Percentiles rank a stretch among this genome's conserved stretches.
phyloP scores from a whole-genome alignment of 2,329 filamentous ascomycete genomes.

The Talaromyces sp. region DNA sequence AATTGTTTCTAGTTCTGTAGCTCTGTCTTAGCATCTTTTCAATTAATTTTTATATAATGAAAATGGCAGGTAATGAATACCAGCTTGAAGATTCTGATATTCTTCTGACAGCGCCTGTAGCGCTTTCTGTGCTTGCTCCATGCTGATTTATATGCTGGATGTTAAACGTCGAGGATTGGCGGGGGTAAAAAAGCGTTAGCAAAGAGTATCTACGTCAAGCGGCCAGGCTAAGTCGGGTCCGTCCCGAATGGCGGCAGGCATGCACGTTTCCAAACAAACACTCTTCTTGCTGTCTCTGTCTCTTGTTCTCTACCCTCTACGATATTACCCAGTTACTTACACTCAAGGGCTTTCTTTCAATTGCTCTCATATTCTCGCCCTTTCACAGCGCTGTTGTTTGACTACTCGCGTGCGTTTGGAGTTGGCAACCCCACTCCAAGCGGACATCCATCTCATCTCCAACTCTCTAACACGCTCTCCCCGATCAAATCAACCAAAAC shows the following conservation, averaged over 20 bases:
- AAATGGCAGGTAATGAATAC: constrained; percentile 46
- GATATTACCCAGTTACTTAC: background rate
- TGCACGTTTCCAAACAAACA: constrained; percentile 5
- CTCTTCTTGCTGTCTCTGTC: background rate
- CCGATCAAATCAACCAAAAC: background rate
- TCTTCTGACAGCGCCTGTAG: constrained; percentile 83
- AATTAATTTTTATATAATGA: background rate
- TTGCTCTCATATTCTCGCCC: background rate
- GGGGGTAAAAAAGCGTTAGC: background rate
- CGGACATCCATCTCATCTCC: constrained; percentile 8
- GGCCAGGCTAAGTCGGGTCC: background rate
- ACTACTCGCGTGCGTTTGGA: constrained; percentile 7
- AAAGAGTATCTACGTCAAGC: background rate
- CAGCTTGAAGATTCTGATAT: constrained; percentile 81
- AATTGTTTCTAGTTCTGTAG: constrained; percentile 70
- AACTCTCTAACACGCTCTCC: background rate
- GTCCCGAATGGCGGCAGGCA: constrained; percentile 8
- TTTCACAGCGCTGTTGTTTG: background rate
- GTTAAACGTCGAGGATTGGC: background rate
- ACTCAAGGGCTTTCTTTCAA: background rate
- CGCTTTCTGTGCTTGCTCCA: constrained; percentile 71
- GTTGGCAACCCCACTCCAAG: constrained; percentile 17
- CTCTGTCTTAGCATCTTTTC: constrained; percentile 12
- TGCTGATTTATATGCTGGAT: constrained; percentile 33
- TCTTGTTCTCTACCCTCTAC: background rate